Base-by-base conservation (phyloP, 495 filamentous ascomycete species). In the Massariosphaeria phaeospora region DNA sequence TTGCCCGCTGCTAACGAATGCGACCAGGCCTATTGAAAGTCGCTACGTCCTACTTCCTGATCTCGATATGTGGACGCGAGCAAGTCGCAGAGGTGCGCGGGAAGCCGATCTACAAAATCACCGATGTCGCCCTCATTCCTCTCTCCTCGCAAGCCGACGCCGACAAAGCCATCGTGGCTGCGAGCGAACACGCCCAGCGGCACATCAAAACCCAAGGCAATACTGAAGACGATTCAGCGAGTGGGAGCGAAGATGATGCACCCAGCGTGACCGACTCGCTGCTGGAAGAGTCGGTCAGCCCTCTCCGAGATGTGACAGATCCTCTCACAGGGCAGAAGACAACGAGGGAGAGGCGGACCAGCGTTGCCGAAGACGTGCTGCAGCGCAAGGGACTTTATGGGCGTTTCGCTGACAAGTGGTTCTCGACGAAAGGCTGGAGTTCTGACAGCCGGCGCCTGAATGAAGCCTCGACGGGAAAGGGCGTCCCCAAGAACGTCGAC, bases 21-120 rank as follows among this genome's bases (percentile, higher is more conserved):
- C 89, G 3, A 70, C 87, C 30, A 83, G 44, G 84, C 87, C 60
- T 89, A 81, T 43, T 84, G 73, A 39, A 81, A 76, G 52, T 73
- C 11, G 59, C 66, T 6, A 58, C 64, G 30, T 72, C 76, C 44
- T 85, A 83, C 51, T 96, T 88, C 71, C 80, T 98, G 12, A 79
- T 98, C 45, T 81, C 85, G 20, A 89, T 96, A 55, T 88, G 84
- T 7, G 74, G 83, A 48, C 84, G 91, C 31, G 76, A 91, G 58
- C 88, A 96, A 67, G 91, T 97, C 42, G 93, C 93, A 0, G 81
- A 88, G 53, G 82, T 96, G 43, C 81, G 81, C 47, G 88, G 87
- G 13, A 81, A 81, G 40, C 85, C 91, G 2, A 74, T 96, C 47
- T 96, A 95, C 66, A 81, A 86, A 35, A 77, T 95, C 39, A 88